phyloP scores from a whole-genome alignment of 345 rosid species.

The Aquilaria sinensis region DNA sequence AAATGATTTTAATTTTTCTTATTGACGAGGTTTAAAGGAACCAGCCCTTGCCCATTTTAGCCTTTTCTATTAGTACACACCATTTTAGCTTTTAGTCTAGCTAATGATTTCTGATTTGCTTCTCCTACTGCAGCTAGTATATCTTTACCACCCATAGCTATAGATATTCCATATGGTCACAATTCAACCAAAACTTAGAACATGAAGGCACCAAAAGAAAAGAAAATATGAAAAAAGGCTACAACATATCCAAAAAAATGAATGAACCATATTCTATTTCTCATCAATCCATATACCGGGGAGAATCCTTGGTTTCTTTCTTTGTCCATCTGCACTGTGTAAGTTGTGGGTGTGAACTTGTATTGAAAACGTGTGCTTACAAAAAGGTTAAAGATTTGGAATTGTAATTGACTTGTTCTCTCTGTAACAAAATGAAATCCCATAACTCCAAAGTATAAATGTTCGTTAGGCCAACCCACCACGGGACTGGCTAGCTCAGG shows the following conservation, averaged over 20 bases:
- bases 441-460: no score
- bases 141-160: conserved; percentile 60
- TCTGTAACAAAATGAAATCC: no score
- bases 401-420: no score
- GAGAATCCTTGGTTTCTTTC: conserved; percentile 68
- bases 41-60: no score
- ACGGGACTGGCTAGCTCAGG: no score
- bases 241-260: conserved; percentile 1
- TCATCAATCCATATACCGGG: conserved; percentile 43
- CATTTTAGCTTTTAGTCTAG: conserved; percentile 43
- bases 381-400: no score
- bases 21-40: no score
- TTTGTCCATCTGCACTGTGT: conserved; percentile 25
- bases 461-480: no score
- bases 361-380: no score
- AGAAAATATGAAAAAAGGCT: not conserved
- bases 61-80: no score
- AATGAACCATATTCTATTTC: conserved; percentile 60
- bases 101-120: conserved; percentile 42
- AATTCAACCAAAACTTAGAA: not conserved
- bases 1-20: no score
- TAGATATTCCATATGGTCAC: not conserved
- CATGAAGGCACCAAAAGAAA: not conserved
- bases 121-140: conserved; percentile 52
- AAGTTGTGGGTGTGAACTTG: no score